phyloP scores from a whole-genome alignment of 2,329 filamentous ascomycete genomes.

The Akanthomyces dipterigenus region DNA sequence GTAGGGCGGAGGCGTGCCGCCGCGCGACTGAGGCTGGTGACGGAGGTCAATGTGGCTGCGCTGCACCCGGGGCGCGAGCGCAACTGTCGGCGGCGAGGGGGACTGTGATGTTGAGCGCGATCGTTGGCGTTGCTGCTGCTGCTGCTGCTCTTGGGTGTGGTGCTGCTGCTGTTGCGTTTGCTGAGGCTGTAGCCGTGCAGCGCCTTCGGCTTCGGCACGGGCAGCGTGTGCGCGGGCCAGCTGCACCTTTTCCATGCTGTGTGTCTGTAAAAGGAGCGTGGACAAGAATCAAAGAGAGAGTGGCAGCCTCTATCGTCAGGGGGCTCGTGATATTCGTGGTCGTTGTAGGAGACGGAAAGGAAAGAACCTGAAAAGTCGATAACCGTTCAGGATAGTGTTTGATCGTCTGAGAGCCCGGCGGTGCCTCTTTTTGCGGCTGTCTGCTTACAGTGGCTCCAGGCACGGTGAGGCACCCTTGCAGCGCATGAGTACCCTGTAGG shows the following conservation, averaged over 20 bases:
- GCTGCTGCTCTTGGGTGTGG: neutral
- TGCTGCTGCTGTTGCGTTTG: neutral
- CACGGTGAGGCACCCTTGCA: no score
- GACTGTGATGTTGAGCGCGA: neutral
- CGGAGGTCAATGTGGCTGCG: neutral
- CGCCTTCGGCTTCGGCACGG: slow-evolving; percentile 2
- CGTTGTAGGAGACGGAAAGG: neutral
- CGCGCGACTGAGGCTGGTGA: neutral
- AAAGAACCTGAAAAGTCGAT: neutral
- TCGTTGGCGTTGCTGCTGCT: neutral
- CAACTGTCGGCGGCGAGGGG: neutral
- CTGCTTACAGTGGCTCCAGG: neutral
- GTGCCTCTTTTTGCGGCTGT: neutral
- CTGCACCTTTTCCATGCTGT: slow-evolving; percentile 8
- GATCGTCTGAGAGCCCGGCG: neutral
- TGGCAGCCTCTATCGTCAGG: neutral
- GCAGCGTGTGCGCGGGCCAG: slow-evolving; percentile 9
- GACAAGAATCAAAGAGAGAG: neutral
- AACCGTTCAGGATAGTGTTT: neutral
- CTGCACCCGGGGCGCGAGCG: neutral
- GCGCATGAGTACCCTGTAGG: neutral
- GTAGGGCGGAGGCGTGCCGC: slow-evolving; percentile 27
- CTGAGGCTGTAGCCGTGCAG: neutral
- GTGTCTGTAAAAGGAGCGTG: neutral
- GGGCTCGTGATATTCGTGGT: neutral